Conservation (phyloP, 78 protist genomes). For the Andalucia godoyi region DNA sequence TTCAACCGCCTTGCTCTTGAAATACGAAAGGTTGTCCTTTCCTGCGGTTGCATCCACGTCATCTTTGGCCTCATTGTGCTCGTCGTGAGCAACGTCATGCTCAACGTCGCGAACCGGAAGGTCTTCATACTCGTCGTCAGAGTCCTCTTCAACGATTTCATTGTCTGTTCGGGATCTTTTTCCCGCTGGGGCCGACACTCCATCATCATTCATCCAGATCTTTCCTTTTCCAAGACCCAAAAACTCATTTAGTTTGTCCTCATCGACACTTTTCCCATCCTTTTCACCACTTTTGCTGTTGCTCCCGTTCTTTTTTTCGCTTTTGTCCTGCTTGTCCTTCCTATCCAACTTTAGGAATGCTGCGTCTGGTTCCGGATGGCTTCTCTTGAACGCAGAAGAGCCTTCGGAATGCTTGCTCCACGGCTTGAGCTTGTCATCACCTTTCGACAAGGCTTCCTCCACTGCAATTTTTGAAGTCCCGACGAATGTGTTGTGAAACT, state of each 20-base stretch:
- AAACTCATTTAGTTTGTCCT: no score
- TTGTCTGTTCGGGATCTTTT: no score
- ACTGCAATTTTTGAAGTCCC: constrained; percentile 66
- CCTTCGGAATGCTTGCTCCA: constrained; percentile 53
- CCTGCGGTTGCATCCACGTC: no score
- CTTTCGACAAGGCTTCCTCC: constrained; percentile 42
- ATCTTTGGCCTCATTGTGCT: background rate
- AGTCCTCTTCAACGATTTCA: no score
- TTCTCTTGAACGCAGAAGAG: constrained; percentile 6
- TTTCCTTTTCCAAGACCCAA: background rate
- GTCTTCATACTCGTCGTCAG: background rate
- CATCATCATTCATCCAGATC: no score
- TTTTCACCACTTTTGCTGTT: background rate
- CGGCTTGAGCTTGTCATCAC: constrained; percentile 12
- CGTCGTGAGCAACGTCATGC: no score
- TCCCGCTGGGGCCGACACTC: no score
- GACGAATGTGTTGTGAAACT: constrained; percentile 55
- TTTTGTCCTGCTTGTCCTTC: background rate
- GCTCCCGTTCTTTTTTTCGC: background rate
- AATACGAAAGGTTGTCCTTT: no score
- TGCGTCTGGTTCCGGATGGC: background rate
- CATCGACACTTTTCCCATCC: background rate
- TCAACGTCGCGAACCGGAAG: background rate
- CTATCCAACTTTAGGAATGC: background rate
- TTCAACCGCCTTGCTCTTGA: background rate